Percentiles rank a stretch among this genome's conserved stretches.
Conservation (phyloP, 352 stramenopile species). For the Globisporangium emineosum region DNA sequence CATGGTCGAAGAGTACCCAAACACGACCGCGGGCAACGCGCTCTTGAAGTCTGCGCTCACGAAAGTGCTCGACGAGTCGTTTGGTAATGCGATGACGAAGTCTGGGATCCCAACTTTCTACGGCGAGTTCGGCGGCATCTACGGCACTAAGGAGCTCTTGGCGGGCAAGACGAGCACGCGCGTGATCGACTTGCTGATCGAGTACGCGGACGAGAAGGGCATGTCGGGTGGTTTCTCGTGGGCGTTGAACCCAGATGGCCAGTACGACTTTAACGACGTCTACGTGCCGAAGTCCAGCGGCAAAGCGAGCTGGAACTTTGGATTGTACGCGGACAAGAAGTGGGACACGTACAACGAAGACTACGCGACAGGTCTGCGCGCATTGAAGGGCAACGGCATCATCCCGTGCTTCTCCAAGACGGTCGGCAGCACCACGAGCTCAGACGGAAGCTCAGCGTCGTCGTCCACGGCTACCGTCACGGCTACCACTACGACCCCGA, state of each 20-base stretch:
- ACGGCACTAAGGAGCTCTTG: slow-evolving; percentile 51
- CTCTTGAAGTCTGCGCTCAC: slow-evolving; percentile 51
- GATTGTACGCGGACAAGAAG: slow-evolving; percentile 64
- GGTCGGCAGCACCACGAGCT: slow-evolving; percentile 27
- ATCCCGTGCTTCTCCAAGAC: slow-evolving; percentile 67
- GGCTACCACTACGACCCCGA: slow-evolving; percentile 24
- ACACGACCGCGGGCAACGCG: slow-evolving; percentile 57
- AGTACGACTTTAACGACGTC: slow-evolving; percentile 77
- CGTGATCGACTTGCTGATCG: slow-evolving; percentile 67
- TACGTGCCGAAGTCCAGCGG: slow-evolving; percentile 44
- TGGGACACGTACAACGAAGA: slow-evolving; percentile 73
- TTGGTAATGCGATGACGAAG: slow-evolving; percentile 52
- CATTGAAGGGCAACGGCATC: slow-evolving; percentile 67
- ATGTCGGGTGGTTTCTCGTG: slow-evolving; percentile 80
- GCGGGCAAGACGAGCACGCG: slow-evolving; percentile 63
- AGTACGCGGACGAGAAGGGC: slow-evolving; percentile 58
- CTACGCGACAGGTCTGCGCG: slow-evolving; percentile 52
- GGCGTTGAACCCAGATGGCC: slow-evolving; percentile 73
- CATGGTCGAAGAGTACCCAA: slow-evolving; percentile 55
- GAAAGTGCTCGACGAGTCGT: slow-evolving; percentile 61
- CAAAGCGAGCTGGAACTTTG: slow-evolving; percentile 51
- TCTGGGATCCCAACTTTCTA: slow-evolving; percentile 63
- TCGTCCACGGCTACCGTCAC: slow-evolving; percentile 13
- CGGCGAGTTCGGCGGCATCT: slow-evolving; percentile 83
- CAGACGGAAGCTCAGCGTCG: slow-evolving; percentile 23